Conservation (phyloP, 129 eudicot genomes). For the Calendula officinalis region DNA sequence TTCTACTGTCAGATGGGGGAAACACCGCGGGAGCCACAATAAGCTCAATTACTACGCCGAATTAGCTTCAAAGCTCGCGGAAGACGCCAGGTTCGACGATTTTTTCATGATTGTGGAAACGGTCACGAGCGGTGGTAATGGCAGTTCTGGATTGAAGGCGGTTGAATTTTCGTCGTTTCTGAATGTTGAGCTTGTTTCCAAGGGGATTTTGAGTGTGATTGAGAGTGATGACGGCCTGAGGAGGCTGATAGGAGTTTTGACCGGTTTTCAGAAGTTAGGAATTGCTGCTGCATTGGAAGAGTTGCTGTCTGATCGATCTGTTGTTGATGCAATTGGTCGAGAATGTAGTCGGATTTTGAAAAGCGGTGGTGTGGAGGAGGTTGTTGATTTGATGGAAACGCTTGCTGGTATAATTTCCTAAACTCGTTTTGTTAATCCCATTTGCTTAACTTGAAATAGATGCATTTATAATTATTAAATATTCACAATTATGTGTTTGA, state of each 20-base stretch:
- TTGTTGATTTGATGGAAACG: conserved; percentile 52
- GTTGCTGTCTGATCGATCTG: conserved; percentile 43
- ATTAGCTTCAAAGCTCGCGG: conserved; percentile 73
- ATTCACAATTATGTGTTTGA: neutral
- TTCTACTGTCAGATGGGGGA: conserved; percentile 37
- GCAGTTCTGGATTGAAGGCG: conserved; percentile 37
- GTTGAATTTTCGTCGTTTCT: conserved; percentile 42
- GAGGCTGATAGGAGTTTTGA: conserved; percentile 40
- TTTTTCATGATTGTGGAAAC: conserved; percentile 66
- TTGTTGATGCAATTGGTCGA: conserved; percentile 33
- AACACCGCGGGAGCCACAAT: conserved; percentile 23
- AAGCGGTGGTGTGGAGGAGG: conserved; percentile 44
- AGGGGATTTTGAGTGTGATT: conserved; percentile 48
- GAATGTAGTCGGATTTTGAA: conserved; percentile 34
- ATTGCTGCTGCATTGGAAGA: conserved; percentile 25
- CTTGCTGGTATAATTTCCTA: conserved; percentile 46
- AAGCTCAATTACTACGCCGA: conserved; percentile 51
- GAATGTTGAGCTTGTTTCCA: conserved; percentile 35
- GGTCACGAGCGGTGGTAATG: conserved; percentile 20
- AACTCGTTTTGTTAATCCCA: neutral
- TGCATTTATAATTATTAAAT: neutral
- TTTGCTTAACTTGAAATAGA: conserved; percentile 1
- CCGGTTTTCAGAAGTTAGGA: conserved; percentile 48
- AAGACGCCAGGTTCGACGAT: conserved; percentile 61
- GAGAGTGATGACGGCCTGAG: conserved; percentile 44